Conservation (phyloP, 306 rosid species). For the Cicer pinnatifidum region DNA sequence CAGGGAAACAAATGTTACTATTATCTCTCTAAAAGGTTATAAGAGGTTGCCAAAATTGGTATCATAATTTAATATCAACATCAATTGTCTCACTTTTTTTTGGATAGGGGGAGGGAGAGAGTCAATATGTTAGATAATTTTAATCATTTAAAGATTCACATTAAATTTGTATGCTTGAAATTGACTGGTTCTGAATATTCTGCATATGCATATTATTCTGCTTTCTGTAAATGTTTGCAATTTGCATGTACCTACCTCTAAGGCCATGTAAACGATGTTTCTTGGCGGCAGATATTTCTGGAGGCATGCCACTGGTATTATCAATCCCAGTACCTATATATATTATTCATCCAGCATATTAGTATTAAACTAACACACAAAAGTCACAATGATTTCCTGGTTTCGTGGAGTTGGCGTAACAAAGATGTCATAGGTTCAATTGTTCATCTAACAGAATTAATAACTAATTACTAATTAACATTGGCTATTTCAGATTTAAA, state of each 20-base stretch:
- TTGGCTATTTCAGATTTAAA: too few relatives aligned
- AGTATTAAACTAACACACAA: too few relatives aligned
- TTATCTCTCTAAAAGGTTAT: not conserved
- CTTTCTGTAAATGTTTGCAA: not conserved
- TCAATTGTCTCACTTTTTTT: too few relatives aligned
- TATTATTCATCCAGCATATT: too few relatives aligned
- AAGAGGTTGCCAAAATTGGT: not conserved
- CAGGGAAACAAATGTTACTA: not conserved
- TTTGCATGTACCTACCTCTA: constrained; percentile 64
- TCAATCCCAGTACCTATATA: constrained; percentile 55
- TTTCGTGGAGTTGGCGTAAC: too few relatives aligned
- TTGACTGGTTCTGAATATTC: not conserved
- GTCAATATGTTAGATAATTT: not conserved
- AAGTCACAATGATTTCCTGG: too few relatives aligned
- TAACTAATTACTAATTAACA: too few relatives aligned
- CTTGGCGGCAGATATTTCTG: constrained; percentile 55
- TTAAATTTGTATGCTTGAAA: not conserved
- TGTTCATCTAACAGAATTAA: too few relatives aligned
- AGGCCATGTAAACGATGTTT: constrained; percentile 62
- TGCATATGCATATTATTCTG: not conserved
- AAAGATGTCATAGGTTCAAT: too few relatives aligned
- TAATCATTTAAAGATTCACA: constrained; percentile 11
- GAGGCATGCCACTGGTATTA: constrained; percentile 48
- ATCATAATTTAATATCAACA: not conserved
- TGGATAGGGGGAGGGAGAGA: not conserved